Percentiles rank a stretch among this genome's conserved stretches.
Conservation (phyloP, 2,329 filamentous ascomycete species). For the Ceratocystis albifundus region DNA sequence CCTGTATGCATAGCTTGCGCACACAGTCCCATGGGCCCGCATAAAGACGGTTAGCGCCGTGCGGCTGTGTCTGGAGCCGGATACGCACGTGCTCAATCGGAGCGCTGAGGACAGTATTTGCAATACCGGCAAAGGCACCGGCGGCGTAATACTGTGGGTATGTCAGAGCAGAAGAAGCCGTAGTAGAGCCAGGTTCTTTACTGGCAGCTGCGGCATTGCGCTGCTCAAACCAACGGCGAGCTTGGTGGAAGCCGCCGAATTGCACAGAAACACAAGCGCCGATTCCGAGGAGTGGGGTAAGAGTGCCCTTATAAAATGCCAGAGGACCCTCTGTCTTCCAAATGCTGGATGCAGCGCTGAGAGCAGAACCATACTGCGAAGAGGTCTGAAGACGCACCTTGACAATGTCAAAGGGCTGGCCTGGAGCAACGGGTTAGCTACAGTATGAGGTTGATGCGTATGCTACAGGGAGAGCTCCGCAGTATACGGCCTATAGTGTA, state of each 20-base stretch:
- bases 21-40: constrained; percentile 80
- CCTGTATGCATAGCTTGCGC: constrained; percentile 59
- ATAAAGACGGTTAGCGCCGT: constrained; percentile 70
- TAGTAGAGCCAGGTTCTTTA: constrained; percentile 31
- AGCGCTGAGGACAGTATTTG: constrained; percentile 76
- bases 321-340: constrained; percentile 75
- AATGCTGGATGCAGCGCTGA: constrained; percentile 72
- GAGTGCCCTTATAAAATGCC: constrained; percentile 96
- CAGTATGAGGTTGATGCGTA: background rate
- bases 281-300: constrained; percentile 89
- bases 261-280: constrained; percentile 97
- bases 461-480: constrained; percentile 2
- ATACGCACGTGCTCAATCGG: constrained; percentile 98
- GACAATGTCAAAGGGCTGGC: constrained; percentile 76
- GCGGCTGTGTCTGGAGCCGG: constrained; percentile 88
- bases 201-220: constrained; percentile 44
- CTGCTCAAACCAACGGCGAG: constrained; percentile 72
- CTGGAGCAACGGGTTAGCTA: constrained; percentile 30
- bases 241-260: constrained; percentile 93
- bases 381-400: constrained; percentile 95
- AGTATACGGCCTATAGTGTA: constrained; percentile 26
- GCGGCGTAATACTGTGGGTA: constrained; percentile 83
- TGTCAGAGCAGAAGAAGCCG: constrained; percentile 46
- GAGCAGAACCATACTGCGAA: constrained; percentile 64
- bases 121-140: constrained; percentile 82